Evolutionary conservation across 345 rosid species (phyloP).

Genomic region (Lepidium aucheri): DNA sequence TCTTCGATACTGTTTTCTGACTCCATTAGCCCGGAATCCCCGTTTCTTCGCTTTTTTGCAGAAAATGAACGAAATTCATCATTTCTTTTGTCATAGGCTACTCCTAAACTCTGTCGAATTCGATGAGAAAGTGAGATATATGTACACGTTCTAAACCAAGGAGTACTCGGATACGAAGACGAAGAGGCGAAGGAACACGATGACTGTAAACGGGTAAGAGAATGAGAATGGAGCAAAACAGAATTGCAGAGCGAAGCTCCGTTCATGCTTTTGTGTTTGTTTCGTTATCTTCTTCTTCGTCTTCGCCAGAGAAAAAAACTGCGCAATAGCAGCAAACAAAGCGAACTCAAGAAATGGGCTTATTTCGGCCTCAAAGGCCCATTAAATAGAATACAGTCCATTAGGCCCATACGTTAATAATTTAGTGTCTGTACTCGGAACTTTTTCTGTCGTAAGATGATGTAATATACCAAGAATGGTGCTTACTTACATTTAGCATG

Average conservation of each 20-base stretch:
- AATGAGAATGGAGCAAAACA: constrained; percentile 10
- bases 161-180: not conserved
- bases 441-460: not conserved
- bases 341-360: not conserved
- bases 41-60: constrained; percentile 15
- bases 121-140: constrained; percentile 10
- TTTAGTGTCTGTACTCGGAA: not conserved
- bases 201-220: not conserved
- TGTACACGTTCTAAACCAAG: not conserved
- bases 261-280: constrained; percentile 13
- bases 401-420: not conserved
- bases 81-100: not conserved
- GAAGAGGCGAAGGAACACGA: not conserved
- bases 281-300: constrained; percentile 22
- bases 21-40: not conserved
- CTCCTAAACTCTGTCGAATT: constrained; percentile 13
- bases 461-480: constrained; percentile 2
- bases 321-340: not conserved
- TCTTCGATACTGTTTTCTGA: not conserved
- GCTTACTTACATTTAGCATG: constrained; percentile 8
- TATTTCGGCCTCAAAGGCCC: no score
- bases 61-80: constrained; percentile 19
- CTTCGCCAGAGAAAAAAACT: constrained; percentile 4
- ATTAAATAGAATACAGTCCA: not conserved
- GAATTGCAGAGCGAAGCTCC: constrained; percentile 26